Percentiles rank a stretch among this genome's conserved stretches.
phyloP scores from a whole-genome alignment of 495 filamentous ascomycete species.

The Penicillium paxilli region DNA sequence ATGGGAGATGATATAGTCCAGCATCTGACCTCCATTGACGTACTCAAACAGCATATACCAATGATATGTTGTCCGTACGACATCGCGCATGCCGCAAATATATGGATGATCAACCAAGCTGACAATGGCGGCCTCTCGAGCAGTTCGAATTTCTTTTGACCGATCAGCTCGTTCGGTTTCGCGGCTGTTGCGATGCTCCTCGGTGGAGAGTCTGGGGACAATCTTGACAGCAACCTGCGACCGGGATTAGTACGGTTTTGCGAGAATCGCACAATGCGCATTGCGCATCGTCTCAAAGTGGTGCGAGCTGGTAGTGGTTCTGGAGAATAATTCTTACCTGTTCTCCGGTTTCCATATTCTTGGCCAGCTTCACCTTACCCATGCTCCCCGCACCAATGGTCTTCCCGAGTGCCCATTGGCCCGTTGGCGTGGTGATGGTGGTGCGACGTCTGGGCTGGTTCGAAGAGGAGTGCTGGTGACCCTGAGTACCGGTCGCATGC shows the following conservation, averaged over 20 bases:
- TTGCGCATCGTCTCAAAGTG: not conserved
- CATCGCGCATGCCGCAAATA: constrained; percentile 95
- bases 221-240: constrained; percentile 93
- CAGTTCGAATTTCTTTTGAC: constrained; percentile 95
- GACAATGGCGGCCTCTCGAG: constrained; percentile 95
- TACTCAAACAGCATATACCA: constrained; percentile 99
- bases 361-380: constrained; percentile 91
- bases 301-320: not conserved
- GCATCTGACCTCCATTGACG: constrained; percentile 98
- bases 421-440: constrained; percentile 78
- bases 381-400: constrained; percentile 98
- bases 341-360: constrained; percentile 76
- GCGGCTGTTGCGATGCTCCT: constrained; percentile 76
- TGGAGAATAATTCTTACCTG: constrained; percentile 54
- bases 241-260: not conserved
- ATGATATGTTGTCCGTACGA: constrained; percentile 92
- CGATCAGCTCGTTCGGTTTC: constrained; percentile 87
- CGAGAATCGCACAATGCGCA: not conserved
- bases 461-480: constrained; percentile 37
- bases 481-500: constrained; percentile 38
- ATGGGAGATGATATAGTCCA: constrained; percentile 99
- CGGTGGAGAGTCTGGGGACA: constrained; percentile 84
- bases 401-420: constrained; percentile 91
- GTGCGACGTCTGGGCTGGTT: constrained; percentile 70
- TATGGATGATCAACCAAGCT: constrained; percentile 93